Conservation (phyloP, 768 basidiomycete genomes). For the Fomitopsis pulvina region DNA sequence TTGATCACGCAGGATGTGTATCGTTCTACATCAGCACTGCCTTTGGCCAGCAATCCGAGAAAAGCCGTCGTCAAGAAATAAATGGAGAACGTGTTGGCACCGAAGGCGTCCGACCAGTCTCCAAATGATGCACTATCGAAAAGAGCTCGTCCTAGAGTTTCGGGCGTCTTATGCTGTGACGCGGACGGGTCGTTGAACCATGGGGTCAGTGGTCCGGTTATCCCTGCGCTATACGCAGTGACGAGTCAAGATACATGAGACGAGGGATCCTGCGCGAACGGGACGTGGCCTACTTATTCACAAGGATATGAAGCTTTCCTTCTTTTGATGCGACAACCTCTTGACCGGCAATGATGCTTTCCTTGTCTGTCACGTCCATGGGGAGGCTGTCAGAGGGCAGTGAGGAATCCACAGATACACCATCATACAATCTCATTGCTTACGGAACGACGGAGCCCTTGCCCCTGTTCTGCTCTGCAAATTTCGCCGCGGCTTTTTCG, state of each 20-base stretch:
- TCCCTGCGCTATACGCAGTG: constrained; percentile 51
- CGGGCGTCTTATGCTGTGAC: constrained; percentile 55
- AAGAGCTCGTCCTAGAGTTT: constrained; percentile 58
- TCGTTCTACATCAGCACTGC: constrained; percentile 49
- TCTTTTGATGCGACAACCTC: constrained; percentile 49
- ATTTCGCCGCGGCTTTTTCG: constrained; percentile 36
- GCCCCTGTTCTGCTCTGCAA: constrained; percentile 36
- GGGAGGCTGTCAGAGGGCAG: constrained; percentile 36
- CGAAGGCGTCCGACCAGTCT: constrained; percentile 57
- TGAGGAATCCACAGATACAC: background rate
- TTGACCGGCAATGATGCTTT: constrained; percentile 54
- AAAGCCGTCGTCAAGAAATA: constrained; percentile 77
- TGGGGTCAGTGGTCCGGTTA: constrained; percentile 53
- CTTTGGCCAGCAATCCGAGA: constrained; percentile 67
- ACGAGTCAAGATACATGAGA: background rate
- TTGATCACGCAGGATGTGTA: constrained; percentile 74
- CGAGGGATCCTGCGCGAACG: too few species aligned
- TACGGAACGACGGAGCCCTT: constrained; percentile 56
- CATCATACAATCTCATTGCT: constrained; percentile 21
- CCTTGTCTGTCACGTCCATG: constrained; percentile 70
- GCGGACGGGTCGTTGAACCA: constrained; percentile 53
- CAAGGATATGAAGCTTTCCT: constrained; percentile 68
- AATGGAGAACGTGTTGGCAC: constrained; percentile 65
- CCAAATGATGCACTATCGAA: constrained; percentile 64
- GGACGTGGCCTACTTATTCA: constrained; percentile 57